These are phyloP conservation scores for Dactylellina cionopaga DNA, from an alignment of 2,329 filamentous ascomycete genomes.

Conservation along the genomic window DNA sequence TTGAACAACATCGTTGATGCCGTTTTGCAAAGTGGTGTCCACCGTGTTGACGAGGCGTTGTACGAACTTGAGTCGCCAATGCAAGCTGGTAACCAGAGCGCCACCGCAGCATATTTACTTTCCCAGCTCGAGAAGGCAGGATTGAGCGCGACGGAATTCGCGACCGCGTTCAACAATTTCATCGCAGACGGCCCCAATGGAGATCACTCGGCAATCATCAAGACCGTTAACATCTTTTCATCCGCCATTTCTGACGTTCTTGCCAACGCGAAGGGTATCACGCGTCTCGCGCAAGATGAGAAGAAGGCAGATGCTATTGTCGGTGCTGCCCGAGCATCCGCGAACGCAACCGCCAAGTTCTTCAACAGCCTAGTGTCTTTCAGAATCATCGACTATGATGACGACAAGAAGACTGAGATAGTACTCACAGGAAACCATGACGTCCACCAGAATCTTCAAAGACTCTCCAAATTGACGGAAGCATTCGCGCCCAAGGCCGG, in stretches of 20 bases:
- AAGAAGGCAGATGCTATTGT: conserved; percentile 90
- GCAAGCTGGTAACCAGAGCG: conserved; percentile 98
- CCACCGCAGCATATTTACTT: conserved; percentile 90
- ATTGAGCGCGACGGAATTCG: conserved; percentile 93
- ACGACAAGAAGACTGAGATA: conserved; percentile 92
- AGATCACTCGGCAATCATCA: conserved; percentile 88
- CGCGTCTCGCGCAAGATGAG: conserved; percentile 90
- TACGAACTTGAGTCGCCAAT: conserved; percentile 98
- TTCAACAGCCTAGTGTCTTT: conserved; percentile 95
- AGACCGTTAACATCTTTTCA: conserved; percentile 87
- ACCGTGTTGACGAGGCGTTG: conserved; percentile 92
- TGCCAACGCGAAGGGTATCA: conserved; percentile 95
- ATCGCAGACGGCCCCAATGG: conserved; percentile 95
- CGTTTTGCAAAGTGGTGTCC: conserved; percentile 89
- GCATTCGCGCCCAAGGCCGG: conserved; percentile 86
- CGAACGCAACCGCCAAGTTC: conserved; percentile 88
- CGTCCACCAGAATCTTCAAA: conserved; percentile 91
- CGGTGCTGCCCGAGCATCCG: conserved; percentile 82
- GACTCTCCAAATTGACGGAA: conserved; percentile 91
- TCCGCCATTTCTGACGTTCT: conserved; percentile 92
- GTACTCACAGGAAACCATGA: conserved; percentile 98
- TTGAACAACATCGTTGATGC: conserved; percentile 98
- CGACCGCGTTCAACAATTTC: conserved; percentile 97
- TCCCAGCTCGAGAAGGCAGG: conserved; percentile 98
- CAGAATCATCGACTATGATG: conserved; percentile 87